These are phyloP conservation scores for Thoreauomyces humboldtii DNA, from an alignment of 192 early-diverging fungal species.

Conservation along the genomic window DNA sequence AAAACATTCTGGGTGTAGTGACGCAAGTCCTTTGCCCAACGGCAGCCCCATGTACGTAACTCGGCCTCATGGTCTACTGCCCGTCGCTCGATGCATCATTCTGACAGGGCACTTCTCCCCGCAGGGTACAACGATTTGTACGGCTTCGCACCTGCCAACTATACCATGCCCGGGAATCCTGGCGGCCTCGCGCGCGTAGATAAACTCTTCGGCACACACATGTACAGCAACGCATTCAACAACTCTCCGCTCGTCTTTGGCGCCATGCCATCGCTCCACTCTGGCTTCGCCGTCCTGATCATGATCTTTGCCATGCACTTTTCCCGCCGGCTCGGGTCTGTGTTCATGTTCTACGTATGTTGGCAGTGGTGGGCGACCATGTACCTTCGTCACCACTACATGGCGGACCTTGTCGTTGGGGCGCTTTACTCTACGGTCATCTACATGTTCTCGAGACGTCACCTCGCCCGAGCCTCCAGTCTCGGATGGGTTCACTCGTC, in stretches of 20 bases:
- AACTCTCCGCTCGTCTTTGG: conserved; percentile 73
- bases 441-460: conserved; percentile 28
- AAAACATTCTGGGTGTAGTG: conserved; percentile 68
- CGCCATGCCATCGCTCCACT: conserved; percentile 73
- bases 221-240: conserved; percentile 64
- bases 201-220: conserved; percentile 56
- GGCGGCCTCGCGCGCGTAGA: conserved; percentile 70
- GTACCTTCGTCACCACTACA: conserved; percentile 74
- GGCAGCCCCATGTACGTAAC: conserved; percentile 57
- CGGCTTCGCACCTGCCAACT: conserved; percentile 56
- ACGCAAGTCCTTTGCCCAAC: conserved; percentile 67
- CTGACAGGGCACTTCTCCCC: too few species aligned
- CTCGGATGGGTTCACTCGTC: neutral
- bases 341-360: conserved; percentile 52
- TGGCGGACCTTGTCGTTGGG: conserved; percentile 69
- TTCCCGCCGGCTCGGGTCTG: conserved; percentile 14
- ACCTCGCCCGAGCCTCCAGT: conserved; percentile 12
- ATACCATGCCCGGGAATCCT: conserved; percentile 65
- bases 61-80: too few species aligned
- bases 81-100: too few species aligned
- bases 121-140: conserved; percentile 67
- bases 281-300: conserved; percentile 66
- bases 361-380: conserved; percentile 82
- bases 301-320: conserved; percentile 52
- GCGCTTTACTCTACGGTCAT: conserved; percentile 60